Percentiles rank a stretch among this genome's conserved stretches.
Evolutionary conservation across 2,329 filamentous ascomycete species (phyloP).

Genomic region (Penicillium capsulatum): DNA sequence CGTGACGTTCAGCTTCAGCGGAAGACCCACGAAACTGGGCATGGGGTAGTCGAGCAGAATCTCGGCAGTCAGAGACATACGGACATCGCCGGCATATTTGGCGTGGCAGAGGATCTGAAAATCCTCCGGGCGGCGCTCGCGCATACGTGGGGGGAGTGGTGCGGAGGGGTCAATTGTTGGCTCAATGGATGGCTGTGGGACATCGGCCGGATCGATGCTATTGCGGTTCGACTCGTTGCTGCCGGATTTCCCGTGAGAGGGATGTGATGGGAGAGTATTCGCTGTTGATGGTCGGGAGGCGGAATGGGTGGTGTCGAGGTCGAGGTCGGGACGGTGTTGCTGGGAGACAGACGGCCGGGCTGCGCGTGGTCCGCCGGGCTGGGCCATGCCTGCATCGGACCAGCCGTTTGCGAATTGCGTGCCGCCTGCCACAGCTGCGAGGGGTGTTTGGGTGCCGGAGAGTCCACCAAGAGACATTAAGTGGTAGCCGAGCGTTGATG

Average conservation of each 20-base stretch:
- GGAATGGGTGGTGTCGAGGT: slow-evolving; percentile 36
- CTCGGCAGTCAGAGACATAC: slow-evolving; percentile 84
- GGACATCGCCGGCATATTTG: slow-evolving; percentile 80
- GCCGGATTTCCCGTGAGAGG: slow-evolving; percentile 21
- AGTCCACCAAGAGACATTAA: slow-evolving; percentile 47
- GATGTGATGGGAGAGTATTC: slow-evolving; percentile 33
- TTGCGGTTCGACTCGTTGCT: slow-evolving; percentile 27
- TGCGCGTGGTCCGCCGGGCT: slow-evolving; percentile 15
- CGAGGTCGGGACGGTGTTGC: slow-evolving; percentile 31
- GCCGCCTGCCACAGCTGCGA: slow-evolving; percentile 45
- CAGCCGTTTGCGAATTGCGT: slow-evolving; percentile 39
- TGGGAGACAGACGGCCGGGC: slow-evolving; percentile 13
- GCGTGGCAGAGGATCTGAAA: slow-evolving; percentile 90
- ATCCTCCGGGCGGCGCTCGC: slow-evolving; percentile 76
- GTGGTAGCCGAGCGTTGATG: slow-evolving; percentile 48
- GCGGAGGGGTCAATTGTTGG: slow-evolving; percentile 18
- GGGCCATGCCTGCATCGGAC: slow-evolving; percentile 30
- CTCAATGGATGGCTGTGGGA: slow-evolving; percentile 21
- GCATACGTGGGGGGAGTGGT: slow-evolving; percentile 51
- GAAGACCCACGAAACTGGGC: slow-evolving; percentile 95
- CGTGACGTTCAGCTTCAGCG: slow-evolving; percentile 89
- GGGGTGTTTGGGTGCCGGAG: slow-evolving; percentile 47
- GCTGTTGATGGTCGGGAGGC: slow-evolving; percentile 44
- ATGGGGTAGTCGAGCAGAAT: slow-evolving; percentile 97
- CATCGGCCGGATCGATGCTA: slow-evolving; percentile 23